Base-by-base conservation (phyloP, 2,329 filamentous ascomycete species). In the Biscogniauxia sp. region DNA sequence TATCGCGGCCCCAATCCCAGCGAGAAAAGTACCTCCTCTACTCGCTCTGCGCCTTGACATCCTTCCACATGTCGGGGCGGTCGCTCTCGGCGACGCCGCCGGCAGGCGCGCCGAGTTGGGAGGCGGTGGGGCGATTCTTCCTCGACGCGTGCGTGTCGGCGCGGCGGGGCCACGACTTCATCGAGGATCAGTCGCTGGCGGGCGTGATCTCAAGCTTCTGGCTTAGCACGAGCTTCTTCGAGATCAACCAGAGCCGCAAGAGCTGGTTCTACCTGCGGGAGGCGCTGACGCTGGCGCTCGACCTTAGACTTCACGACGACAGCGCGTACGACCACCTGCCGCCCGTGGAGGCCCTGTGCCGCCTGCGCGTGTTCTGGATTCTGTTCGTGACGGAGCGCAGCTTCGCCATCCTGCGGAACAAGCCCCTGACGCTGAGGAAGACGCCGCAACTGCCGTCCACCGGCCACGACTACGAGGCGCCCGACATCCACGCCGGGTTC, bases 161-260 rank as follows among this genome's bases (percentile, higher is more conserved):
- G 20, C 78, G 85, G 20, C 83, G 84, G 68, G 76, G 76, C 20
- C 83, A 83, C 71, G 82, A 87, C 68, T 86, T 85, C 63, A 76
- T 84, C 53, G 84, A 87, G 66, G 81, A 80, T 55, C 77, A 80
- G 11, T 82, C 82, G 0, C 73, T 86, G 7, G 77, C 76, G 58
- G 83, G 84, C 2, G 80, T 88, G n/a, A 81, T 86, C 52, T 87
- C 84, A 3, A 87, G 84, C 0, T 88, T 86, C 73, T 85, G 86
- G 73, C 78, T 86, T 53, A 85, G 82, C 55, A 84, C 83, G 0
- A 82, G 82, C 61, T 86, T 84, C 67, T 87, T 87, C 69, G 85
- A 85, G 66, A 78, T 88, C 52, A 85, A 85, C 63, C 82, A 84
- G 68, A 82, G 83, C 63, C 83, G 83, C 64, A 86, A 85, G 56